phyloP scores from a whole-genome alignment of 163 green algal species.

The Chlorella variabilis region DNA sequence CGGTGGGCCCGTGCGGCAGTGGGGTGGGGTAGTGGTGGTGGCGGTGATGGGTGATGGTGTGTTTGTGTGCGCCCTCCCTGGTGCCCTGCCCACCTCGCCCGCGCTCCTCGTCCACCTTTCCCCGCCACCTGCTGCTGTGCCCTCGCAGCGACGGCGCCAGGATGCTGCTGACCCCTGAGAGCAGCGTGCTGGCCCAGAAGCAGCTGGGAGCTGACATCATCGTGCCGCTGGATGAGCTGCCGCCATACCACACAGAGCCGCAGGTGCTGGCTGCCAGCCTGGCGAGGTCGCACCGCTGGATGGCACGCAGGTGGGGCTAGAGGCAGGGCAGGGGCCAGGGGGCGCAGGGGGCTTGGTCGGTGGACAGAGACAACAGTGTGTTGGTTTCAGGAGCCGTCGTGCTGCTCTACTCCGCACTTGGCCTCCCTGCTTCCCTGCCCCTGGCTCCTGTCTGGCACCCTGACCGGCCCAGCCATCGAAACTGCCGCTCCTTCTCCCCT shows the following conservation, averaged over 20 bases:
- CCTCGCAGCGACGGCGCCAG: constrained; percentile 27
- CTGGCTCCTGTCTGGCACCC: no score
- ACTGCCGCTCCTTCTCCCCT: no score
- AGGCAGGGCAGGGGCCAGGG: no score
- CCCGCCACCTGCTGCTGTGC: background rate
- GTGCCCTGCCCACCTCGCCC: no score
- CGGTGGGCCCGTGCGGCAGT: background rate
- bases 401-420: no score
- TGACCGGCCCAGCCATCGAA: no score
- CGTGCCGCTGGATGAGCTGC: constrained; percentile 64
- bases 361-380: no score
- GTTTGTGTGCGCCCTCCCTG: no score
- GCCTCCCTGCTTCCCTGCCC: no score
- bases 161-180: constrained; percentile 61
- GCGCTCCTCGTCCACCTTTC: no score
- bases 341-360: no score
- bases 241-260: constrained; percentile 50
- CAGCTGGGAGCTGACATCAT: constrained; percentile 65
- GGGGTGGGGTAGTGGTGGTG: background rate
- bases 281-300: constrained; percentile 52
- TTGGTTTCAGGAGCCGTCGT: no score
- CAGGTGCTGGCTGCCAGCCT: constrained; percentile 35
- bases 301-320: constrained; percentile 31
- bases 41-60: background rate
- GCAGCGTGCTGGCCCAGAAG: constrained; percentile 54